Evolutionary conservation across 441 rosid species (phyloP).

Genomic region (Metrosideros polymorpha): DNA sequence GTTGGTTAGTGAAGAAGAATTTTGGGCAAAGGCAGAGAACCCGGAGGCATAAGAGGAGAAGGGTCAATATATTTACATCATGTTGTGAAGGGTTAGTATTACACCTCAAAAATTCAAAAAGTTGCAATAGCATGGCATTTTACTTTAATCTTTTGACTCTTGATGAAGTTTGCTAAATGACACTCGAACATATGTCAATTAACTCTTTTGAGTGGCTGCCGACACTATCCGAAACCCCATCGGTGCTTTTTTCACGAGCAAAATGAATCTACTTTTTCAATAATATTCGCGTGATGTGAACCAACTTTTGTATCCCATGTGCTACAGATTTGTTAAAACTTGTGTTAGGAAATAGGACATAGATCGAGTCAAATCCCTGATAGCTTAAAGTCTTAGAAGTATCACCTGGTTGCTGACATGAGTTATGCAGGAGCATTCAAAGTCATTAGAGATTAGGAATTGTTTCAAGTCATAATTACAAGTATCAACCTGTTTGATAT

Average conservation of each 20-base stretch:
- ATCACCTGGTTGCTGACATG: not conserved
- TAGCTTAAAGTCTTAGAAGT: not conserved
- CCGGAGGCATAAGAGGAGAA: not conserved
- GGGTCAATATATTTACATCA: not conserved
- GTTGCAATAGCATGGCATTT: not conserved
- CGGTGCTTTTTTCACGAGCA: not conserved
- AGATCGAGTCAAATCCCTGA: not conserved
- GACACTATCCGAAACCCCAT: not conserved
- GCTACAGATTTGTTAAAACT: not conserved
- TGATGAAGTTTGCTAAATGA: not conserved
- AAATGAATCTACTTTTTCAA: not conserved
- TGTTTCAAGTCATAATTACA: not conserved
- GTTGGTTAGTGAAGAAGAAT: not conserved
- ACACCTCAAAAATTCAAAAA: not conserved
- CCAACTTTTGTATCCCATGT: not conserved
- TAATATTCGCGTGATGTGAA: not conserved
- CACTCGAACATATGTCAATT: not conserved
- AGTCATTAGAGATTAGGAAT: not conserved
- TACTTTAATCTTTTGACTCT: not conserved
- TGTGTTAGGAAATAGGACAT: not conserved
- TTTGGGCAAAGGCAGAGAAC: not conserved
- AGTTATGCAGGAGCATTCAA: not conserved
- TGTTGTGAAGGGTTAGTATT: not conserved
- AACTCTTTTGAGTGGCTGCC: not conserved
- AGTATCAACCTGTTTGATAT: not conserved